Base-by-base conservation (phyloP, 768 basidiomycete genomes). In the Hydnum rufescens region DNA sequence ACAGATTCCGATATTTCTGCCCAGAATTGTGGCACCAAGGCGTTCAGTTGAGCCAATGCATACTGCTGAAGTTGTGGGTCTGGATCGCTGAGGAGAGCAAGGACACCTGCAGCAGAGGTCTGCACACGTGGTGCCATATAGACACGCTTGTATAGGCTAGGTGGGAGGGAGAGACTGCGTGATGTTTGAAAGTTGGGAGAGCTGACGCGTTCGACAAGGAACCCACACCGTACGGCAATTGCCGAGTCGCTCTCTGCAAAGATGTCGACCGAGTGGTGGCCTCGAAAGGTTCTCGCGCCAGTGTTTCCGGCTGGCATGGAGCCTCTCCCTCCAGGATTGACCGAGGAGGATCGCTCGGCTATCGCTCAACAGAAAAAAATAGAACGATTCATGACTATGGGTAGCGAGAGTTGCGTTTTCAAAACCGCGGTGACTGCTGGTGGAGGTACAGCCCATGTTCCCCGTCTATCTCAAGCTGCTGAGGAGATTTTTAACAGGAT, bases 1-100 rank as follows among this genome's bases (percentile, higher is more conserved):
- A 16, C 54, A 32, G 19, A 51, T 66, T 99, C 95, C 59, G 88
- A 90, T 61, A 97, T 93, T 72, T 99, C 95, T 46, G 93, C 82
- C 95, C 95, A 99, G 66, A 96, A 97, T 60, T 85, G 81, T 34
- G 90, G 78, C 4, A 97, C 88, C 43, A 96, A 75, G 16, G 75
- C 68, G 61, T 78, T 82, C 51, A 99, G 73, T 43, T 80, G 74
- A 49, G 76, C 76, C 59, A 99, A 77, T 23, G 95, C 95, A 71
- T 95, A 84, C 60, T 86, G 78, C 62, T 90, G 87, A 64, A 97
- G 81, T 39, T 82, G 68, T 26, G 78, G 72, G 58, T 92, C 85
- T 46, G 68, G 83, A 66, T 99, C 95, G 36, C 80, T 76, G 16
- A 99, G 77, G 31, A 99, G 73, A 26, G 89, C 87, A 58, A 99